Evolutionary conservation across 768 basidiomycete species (phyloP).

Genomic region (Termitomyces sp.): DNA sequence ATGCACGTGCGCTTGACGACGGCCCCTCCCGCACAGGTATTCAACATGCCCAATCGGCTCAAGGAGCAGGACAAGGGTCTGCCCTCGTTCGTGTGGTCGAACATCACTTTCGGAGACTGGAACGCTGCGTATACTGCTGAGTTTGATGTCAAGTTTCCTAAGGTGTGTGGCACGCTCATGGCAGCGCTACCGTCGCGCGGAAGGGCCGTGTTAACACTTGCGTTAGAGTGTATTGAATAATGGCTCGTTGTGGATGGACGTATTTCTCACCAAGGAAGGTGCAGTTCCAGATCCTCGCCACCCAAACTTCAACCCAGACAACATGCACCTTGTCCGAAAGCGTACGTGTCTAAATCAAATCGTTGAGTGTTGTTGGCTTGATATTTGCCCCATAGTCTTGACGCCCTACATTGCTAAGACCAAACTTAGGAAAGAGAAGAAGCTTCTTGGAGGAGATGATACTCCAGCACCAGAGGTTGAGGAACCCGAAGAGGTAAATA

Average conservation of each 20-base stretch:
- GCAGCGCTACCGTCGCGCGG: neutral
- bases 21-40: conserved; percentile 56
- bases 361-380: neutral
- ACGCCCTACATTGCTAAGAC: conserved; percentile 77
- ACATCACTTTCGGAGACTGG: conserved; percentile 78
- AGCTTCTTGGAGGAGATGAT: conserved; percentile 51
- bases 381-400: conserved; percentile 48
- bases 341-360: conserved; percentile 39
- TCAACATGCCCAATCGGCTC: conserved; percentile 42
- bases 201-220: neutral
- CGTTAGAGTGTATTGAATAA: conserved; percentile 71
- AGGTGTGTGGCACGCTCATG: conserved; percentile 36
- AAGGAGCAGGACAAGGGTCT: conserved; percentile 46
- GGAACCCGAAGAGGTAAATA: conserved; percentile 48
- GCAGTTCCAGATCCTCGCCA: conserved; percentile 62
- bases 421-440: conserved; percentile 80
- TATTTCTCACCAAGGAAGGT: conserved; percentile 67
- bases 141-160: conserved; percentile 62
- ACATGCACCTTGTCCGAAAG: conserved; percentile 73
- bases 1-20: conserved; percentile 77
- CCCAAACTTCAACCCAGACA: conserved; percentile 44
- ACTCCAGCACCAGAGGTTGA: conserved; percentile 28
- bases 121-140: conserved; percentile 53
- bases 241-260: conserved; percentile 79
- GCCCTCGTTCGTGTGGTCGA: conserved; percentile 72